phyloP scores from a whole-genome alignment of 192 early-diverging fungal genomes.

The Linnemannia elongata region DNA sequence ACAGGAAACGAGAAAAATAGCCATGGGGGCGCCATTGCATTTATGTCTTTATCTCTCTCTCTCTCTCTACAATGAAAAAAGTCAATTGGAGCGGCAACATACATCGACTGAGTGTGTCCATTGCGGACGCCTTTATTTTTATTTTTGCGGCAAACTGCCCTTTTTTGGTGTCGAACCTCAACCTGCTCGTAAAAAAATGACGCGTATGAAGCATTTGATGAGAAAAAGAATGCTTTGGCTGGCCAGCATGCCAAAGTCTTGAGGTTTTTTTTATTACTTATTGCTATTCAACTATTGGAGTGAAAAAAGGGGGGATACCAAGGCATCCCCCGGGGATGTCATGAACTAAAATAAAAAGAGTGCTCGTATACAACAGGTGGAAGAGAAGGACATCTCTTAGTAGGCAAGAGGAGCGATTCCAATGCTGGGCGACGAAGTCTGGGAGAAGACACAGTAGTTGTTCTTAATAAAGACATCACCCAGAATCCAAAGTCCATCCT shows the following conservation, averaged over 20 bases:
- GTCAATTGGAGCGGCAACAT: background rate
- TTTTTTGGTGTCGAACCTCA: background rate
- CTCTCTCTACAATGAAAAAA: no score
- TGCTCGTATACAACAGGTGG: background rate
- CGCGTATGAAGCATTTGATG: background rate
- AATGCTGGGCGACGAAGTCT: slow-evolving; percentile 31
- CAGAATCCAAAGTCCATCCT: slow-evolving; percentile 42
- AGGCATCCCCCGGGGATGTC: background rate
- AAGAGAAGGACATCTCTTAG: background rate
- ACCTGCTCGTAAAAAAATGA: background rate
- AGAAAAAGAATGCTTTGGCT: background rate
- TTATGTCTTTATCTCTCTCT: no score
- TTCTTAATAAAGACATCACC: slow-evolving; percentile 64
- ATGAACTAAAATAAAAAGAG: background rate
- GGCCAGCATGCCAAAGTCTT: background rate
- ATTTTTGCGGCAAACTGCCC: background rate
- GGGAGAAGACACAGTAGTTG: slow-evolving; percentile 58
- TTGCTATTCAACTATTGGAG: background rate
- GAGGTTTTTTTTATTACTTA: background rate
- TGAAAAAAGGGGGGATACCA: background rate
- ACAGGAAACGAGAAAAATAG: no score
- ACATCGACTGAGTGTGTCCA: background rate
- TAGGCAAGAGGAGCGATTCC: slow-evolving; percentile 47
- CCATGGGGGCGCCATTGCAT: no score
- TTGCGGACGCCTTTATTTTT: background rate